Percentiles rank a stretch among this genome's conserved stretches.
These are phyloP conservation scores for Phytomonas sp. DNA, from an alignment of 208 protist genomes.

Conservation along the genomic window DNA sequence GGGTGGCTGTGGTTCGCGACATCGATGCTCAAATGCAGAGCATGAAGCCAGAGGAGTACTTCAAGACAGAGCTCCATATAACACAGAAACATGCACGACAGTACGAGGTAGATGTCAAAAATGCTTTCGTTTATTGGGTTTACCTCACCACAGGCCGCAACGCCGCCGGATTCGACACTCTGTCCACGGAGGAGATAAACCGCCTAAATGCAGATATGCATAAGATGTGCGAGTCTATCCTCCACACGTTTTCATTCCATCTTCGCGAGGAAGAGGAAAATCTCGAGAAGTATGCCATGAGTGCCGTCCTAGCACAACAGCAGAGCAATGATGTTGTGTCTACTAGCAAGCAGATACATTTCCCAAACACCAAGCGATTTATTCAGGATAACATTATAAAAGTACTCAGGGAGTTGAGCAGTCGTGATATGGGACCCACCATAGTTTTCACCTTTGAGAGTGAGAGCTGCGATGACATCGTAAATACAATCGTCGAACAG, in stretches of 20 bases:
- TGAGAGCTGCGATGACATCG: slow-evolving; percentile 83
- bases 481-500: slow-evolving; percentile 59
- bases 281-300: slow-evolving; percentile 53
- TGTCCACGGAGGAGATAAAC: slow-evolving; percentile 24
- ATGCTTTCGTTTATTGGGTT: slow-evolving; percentile 73
- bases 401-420: slow-evolving; percentile 85
- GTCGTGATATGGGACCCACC: slow-evolving; percentile 77
- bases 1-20: slow-evolving; percentile 30
- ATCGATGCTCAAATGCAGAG: slow-evolving; percentile 29
- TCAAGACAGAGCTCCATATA: slow-evolving; percentile 72
- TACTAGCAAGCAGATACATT: slow-evolving; percentile 15
- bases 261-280: slow-evolving; percentile 58
- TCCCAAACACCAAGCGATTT: slow-evolving; percentile 80
- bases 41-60: slow-evolving; percentile 76
- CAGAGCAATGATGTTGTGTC: background rate
- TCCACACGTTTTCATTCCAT: slow-evolving; percentile 60
- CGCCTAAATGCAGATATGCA: slow-evolving; percentile 53
- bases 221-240: slow-evolving; percentile 37
- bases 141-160: slow-evolving; percentile 33
- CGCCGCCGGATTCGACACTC: slow-evolving; percentile 26
- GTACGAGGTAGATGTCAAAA: slow-evolving; percentile 83
- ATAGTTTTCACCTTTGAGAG: slow-evolving; percentile 90
- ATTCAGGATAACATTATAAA: slow-evolving; percentile 73
- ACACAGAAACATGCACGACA: slow-evolving; percentile 69
- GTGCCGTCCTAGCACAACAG: slow-evolving; percentile 15